Evolutionary conservation across 495 filamentous ascomycete genomes (phyloP), one percentile per base, ranked within the genome.

Genomic region (Neurospora sp.): DNA sequence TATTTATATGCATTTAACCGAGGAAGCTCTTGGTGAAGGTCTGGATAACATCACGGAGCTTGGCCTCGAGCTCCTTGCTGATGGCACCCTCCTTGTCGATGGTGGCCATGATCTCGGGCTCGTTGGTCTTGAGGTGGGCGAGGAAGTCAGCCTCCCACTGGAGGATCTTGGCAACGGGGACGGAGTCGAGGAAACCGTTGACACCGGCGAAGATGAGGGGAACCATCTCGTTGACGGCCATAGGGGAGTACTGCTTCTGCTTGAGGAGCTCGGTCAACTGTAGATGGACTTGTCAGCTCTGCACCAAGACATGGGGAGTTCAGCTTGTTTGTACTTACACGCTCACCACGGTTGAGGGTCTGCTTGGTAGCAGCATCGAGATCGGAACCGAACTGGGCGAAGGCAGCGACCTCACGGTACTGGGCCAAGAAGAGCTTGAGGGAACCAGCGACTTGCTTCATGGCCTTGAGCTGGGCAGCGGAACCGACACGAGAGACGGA

Each of bases 351-450:
- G 89, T 86, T 91, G 74, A 99, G 91, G 74, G 96, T 99, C 88
- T 98, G 96, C 91, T 98, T 98, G 83, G 96, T 99, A 76, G 96
- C 90, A 79, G 96, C 96, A 88, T 99, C 96, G 75, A 99, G 89
- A 91, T 99, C 96, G 82, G 96, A 99, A 91, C 96, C 96, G 91
- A 99, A 99, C 86, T 99, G 96, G 80, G 96, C 96, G 87, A 99
- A 99, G 79, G 96, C 96, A 83, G 96, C 96, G 76, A 99, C 96
- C 87, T 99, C 96, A 95, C 96, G 96, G 89, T 99, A 99, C 89
- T 99, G 96, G 81, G 96, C 96, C 91, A 99, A 94, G 93, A 98
- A 99, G 79, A 99, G 93, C 90, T 99, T 99, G 80, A 99, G 89
- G 78, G 95, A 98, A 90, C 96, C 96, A 82, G 96, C 96, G 83